Percentiles rank a stretch among this genome's conserved stretches.
phyloP scores from a whole-genome alignment of 768 basidiomycete genomes.

The Amanita inopinata region DNA sequence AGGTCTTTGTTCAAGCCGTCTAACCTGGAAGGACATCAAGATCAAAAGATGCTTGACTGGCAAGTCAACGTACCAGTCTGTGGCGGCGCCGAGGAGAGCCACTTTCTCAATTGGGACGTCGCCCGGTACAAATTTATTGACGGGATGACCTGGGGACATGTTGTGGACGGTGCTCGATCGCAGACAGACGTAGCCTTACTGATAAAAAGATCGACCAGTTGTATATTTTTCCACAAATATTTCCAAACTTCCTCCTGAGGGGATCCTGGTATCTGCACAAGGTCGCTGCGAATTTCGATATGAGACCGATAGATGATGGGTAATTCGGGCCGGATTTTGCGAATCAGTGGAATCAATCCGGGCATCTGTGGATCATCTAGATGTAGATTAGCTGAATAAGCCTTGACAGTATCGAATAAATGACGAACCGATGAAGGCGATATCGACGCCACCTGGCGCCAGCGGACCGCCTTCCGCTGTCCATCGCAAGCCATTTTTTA shows the following conservation, averaged over 20 bases:
- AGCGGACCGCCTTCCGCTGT: slow-evolving; percentile 78
- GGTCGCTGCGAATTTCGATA: slow-evolving; percentile 87
- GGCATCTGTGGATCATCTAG: slow-evolving; percentile 88
- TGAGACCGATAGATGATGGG: slow-evolving; percentile 93
- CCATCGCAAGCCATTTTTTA: slow-evolving; percentile 86
- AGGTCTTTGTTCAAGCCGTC: slow-evolving; percentile 94
- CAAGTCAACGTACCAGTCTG: slow-evolving; percentile 77
- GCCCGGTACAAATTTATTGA: slow-evolving; percentile 87
- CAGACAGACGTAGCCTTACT: slow-evolving; percentile 29
- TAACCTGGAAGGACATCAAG: slow-evolving; percentile 49
- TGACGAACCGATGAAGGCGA: slow-evolving; percentile 75
- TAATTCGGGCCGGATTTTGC: slow-evolving; percentile 69
- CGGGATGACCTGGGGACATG: slow-evolving; percentile 58
- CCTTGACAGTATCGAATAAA: slow-evolving; percentile 1
- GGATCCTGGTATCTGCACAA: slow-evolving; percentile 72
- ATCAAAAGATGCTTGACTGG: slow-evolving; percentile 1
- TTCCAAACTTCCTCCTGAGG: slow-evolving; percentile 91
- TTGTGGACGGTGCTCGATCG: not conserved
- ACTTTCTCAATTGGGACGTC: slow-evolving; percentile 69
- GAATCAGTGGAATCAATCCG: slow-evolving; percentile 88
- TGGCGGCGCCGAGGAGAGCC: slow-evolving; percentile 70
- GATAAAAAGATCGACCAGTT: slow-evolving; percentile 86
- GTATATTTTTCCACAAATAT: slow-evolving; percentile 89
- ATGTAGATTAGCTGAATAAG: not conserved
- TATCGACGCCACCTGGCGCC: slow-evolving; percentile 72